Evolutionary conservation across 2,329 filamentous ascomycete species (phyloP), one percentile per base, ranked within the genome.

Genomic region (Arthrobotrys megalospora): DNA sequence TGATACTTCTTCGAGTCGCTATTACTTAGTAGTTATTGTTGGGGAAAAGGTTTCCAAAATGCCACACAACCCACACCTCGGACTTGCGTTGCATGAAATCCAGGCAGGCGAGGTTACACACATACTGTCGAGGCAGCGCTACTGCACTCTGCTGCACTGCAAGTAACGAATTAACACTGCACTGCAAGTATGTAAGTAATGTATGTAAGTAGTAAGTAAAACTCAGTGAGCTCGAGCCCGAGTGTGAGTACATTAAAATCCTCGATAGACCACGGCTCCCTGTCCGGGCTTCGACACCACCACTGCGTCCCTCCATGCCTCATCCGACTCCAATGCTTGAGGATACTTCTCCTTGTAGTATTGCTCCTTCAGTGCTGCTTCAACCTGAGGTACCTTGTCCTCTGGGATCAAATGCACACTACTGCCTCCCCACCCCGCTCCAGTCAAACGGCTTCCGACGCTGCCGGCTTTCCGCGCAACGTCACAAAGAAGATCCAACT

Each of bases 351-450:
- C 92, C 70, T 88, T 86, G 84, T 96, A 98, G 84, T 98, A 99
- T 83, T 94, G 90, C 80, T 88, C 88, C 82, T 92, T 89, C 88
- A 96, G 90, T 4, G 93, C 93, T 82, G 89, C 87, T 84, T 89
- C 93, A 21, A 99, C 92, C 28, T 86, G 89, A 4, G 91, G 90
- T 0, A 97, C 92, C 85, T 92, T 95, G 82, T 93, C 89, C 73
- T 90, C 92, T 0, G 95, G 92, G 65, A 98, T 92, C 72, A 99
- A 88, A 85, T 99, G 96, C 73, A 99, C 95, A 78, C 90, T 96
- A 86, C 96, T 98, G 1, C 96, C 96, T 79, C 96, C 96, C 96
- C 96, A 99, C 2, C 96, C 96, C 0, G 96, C 96, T 45, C 96
- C 96, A 0, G 95, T 98, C 81, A 97, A 86, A 28, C 95, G 88